Evolutionary conservation across 441 rosid species (phyloP).

Genomic region (Populus hybrid): DNA sequence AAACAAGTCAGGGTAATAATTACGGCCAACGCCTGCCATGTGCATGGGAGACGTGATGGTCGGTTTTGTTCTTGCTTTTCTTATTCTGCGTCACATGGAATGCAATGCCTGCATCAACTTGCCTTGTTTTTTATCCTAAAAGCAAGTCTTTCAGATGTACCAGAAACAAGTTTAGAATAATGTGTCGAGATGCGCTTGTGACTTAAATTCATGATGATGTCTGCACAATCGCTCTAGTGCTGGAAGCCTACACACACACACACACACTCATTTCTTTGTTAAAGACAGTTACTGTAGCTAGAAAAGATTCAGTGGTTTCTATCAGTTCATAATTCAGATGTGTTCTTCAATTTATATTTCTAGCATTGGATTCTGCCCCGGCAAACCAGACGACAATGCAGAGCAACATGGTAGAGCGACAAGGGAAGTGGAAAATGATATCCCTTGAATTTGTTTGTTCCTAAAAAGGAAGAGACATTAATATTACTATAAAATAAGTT

Average conservation of each 20-base stretch:
- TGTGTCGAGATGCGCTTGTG: not conserved
- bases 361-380: not conserved
- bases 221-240: not conserved
- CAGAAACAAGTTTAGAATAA: not conserved
- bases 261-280: not conserved
- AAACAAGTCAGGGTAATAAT: not conserved
- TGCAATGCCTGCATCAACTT: not conserved
- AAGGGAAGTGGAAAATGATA: not conserved
- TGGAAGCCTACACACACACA: no score
- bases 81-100: not conserved
- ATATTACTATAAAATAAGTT: slow-evolving; percentile 5
- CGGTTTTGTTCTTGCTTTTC: not conserved
- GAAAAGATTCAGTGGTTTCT: not conserved
- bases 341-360: not conserved
- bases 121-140: not conserved
- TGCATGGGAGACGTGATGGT: not conserved
- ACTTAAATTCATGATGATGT: not conserved
- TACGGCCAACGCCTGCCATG: not conserved
- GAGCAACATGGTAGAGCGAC: not conserved
- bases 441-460: slow-evolving; percentile 5
- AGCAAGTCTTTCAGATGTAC: not conserved
- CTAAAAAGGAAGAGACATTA: not conserved
- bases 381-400: not conserved
- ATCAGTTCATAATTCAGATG: not conserved
- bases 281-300: not conserved